Evolutionary conservation across 441 rosid species (phyloP).

Genomic region (Jatropha podagrica): DNA sequence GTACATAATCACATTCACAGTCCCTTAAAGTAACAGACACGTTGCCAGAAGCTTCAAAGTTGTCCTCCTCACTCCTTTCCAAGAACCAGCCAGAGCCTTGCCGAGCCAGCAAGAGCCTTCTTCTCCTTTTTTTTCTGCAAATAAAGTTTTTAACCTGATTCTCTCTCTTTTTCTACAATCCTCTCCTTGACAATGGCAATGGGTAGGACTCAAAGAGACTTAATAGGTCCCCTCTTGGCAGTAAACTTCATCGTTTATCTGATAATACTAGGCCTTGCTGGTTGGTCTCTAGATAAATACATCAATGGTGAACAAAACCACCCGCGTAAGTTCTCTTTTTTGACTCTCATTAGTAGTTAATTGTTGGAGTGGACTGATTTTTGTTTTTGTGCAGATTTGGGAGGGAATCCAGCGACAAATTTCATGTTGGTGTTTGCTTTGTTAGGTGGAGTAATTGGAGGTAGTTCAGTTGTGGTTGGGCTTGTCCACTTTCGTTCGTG

Average conservation of each 20-base stretch:
- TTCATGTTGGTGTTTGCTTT: conserved; percentile 34
- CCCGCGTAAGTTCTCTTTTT: conserved; percentile 24
- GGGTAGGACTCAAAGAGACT: conserved; percentile 24
- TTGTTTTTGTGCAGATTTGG: conserved; percentile 28
- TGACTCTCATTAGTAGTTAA: not conserved
- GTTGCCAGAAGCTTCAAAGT: no score
- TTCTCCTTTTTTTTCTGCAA: no score
- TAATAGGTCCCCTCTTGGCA: conserved; percentile 31
- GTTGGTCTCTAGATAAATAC: conserved; percentile 39
- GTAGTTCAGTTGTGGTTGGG: conserved; percentile 27
- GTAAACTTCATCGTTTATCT: conserved; percentile 28
- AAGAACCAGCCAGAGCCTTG: no score
- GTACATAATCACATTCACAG: no score
- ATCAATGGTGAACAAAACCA: conserved; percentile 42
- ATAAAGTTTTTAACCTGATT: no score
- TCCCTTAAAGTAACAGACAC: no score
- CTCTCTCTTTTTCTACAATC: not conserved
- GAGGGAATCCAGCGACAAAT: conserved; percentile 35
- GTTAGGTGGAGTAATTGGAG: conserved; percentile 25
- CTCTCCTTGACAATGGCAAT: conserved; percentile 10
- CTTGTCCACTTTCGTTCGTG: conserved; percentile 32
- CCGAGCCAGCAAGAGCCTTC: no score
- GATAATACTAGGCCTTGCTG: conserved; percentile 33
- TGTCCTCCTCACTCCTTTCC: no score
- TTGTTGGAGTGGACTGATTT: no score